Evolutionary conservation across 2,329 filamentous ascomycete genomes (phyloP).

Genomic region (Geosmithia morbida): DNA sequence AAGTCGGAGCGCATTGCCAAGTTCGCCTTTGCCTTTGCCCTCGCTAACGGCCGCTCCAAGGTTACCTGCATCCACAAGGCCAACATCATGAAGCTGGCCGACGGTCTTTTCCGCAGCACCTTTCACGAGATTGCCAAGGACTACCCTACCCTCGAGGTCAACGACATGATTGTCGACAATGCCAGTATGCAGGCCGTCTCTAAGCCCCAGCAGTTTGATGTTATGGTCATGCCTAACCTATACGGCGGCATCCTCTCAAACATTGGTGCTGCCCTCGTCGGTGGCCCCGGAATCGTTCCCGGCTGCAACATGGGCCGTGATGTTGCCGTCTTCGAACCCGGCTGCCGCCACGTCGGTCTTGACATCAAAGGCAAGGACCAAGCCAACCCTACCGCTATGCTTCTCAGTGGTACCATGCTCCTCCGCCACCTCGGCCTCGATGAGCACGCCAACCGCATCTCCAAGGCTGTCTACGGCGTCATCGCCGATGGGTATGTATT

Average conservation of each 20-base stretch:
- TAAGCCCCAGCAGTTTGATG: constrained; percentile 93
- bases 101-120: constrained; percentile 96
- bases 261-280: constrained; percentile 92
- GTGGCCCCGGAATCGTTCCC: constrained; percentile 90
- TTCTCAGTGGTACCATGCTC: constrained; percentile 93
- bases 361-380: constrained; percentile 99
- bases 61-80: constrained; percentile 99
- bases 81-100: constrained; percentile 99
- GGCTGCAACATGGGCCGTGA: constrained; percentile 99
- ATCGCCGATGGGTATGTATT: constrained; percentile 75
- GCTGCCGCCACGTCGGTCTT: constrained; percentile 96
- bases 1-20: constrained; percentile 99
- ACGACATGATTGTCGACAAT: constrained; percentile 99
- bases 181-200: constrained; percentile 98
- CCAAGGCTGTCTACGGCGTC: constrained; percentile 62
- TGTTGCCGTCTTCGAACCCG: constrained; percentile 95
- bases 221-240: constrained; percentile 99
- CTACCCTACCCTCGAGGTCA: constrained; percentile 88
- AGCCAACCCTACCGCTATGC: constrained; percentile 92
- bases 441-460: constrained; percentile 96
- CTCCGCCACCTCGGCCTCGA: constrained; percentile 93
- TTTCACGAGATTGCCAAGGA: constrained; percentile 89
- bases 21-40: constrained; percentile 94
- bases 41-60: constrained; percentile 98
- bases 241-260: constrained; percentile 99